phyloP scores from a whole-genome alignment of 495 filamentous ascomycete genomes.

The Penicillium bialowiezense region DNA sequence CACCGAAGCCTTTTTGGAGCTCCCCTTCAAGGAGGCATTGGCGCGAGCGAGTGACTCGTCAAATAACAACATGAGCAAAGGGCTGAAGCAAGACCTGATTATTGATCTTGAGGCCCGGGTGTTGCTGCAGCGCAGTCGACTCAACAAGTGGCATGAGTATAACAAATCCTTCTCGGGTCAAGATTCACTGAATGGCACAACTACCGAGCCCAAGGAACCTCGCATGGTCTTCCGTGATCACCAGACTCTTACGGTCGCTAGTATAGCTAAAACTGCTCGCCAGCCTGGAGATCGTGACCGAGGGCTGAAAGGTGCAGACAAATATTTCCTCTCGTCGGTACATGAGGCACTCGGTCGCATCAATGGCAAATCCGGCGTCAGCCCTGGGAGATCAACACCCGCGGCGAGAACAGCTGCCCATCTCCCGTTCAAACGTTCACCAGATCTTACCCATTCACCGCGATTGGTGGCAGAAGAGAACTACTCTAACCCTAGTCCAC shows the following conservation, averaged over 20 bases:
- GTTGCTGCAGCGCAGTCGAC: conserved; percentile 55
- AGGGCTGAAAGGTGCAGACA: conserved; percentile 44
- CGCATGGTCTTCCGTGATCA: conserved; percentile 34
- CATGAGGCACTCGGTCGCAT: conserved; percentile 51
- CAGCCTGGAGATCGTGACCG: conserved; percentile 35
- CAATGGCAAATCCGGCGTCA: conserved; percentile 46
- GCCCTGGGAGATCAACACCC: neutral
- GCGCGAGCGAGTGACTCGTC: conserved; percentile 52
- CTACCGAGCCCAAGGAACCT: conserved; percentile 15
- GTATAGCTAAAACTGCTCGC: conserved; percentile 38
- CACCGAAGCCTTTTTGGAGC: conserved; percentile 61
- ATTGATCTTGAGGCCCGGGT: conserved; percentile 63
- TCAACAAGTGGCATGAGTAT: conserved; percentile 73
- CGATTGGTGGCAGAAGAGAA: neutral
- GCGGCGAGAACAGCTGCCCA: neutral
- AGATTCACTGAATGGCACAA: conserved; percentile 9
- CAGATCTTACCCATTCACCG: neutral
- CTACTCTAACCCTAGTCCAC: neutral
- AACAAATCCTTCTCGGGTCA: conserved; percentile 37
- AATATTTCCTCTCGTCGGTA: conserved; percentile 54
- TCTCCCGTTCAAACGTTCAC: neutral
- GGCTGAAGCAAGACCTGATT: conserved; percentile 36
- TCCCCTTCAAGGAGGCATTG: conserved; percentile 67
- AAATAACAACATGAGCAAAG: conserved; percentile 47
- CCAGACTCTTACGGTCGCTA: conserved; percentile 40